Conservation (phyloP, 306 rosid species). For the Trifolium subterraneum region DNA sequence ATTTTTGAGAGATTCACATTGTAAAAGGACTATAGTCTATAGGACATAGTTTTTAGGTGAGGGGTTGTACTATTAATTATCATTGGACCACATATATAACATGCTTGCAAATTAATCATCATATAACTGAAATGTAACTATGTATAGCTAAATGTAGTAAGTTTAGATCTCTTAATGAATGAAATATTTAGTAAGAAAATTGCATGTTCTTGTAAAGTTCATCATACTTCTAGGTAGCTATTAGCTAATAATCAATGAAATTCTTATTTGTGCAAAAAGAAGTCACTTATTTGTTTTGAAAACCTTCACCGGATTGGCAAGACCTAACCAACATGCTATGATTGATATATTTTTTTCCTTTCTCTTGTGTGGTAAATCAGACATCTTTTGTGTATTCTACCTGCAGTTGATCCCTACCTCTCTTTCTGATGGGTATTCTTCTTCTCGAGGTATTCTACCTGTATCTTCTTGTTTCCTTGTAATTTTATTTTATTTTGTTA, state of each 20-base stretch:
- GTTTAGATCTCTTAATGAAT: slow-evolving; percentile 25
- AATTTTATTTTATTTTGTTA: no score
- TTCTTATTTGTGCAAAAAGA: slow-evolving; percentile 36
- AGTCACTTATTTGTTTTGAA: slow-evolving; percentile 35
- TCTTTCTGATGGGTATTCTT: no score
- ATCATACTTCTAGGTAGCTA: background rate
- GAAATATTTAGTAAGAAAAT: background rate
- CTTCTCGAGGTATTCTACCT: no score
- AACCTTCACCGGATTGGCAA: slow-evolving; percentile 29
- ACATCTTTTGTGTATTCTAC: no score
- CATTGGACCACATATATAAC: slow-evolving; percentile 48
- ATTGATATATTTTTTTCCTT: background rate
- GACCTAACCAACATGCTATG: slow-evolving; percentile 36
- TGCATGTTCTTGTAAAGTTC: slow-evolving; percentile 32
- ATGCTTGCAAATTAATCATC: slow-evolving; percentile 44
- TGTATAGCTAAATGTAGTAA: slow-evolving; percentile 23
- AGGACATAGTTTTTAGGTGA: slow-evolving; percentile 19
- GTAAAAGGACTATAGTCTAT: slow-evolving; percentile 6
- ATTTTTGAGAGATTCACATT: slow-evolving; percentile 19
- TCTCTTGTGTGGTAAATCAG: background rate
- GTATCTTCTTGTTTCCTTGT: no score
- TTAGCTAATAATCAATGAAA: slow-evolving; percentile 30
- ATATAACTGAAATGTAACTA: background rate
- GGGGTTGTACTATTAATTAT: slow-evolving; percentile 26
- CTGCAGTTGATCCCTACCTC: no score